phyloP scores from a whole-genome alignment of 352 stramenopile species.

The Globisporangium cylindrosporum region DNA sequence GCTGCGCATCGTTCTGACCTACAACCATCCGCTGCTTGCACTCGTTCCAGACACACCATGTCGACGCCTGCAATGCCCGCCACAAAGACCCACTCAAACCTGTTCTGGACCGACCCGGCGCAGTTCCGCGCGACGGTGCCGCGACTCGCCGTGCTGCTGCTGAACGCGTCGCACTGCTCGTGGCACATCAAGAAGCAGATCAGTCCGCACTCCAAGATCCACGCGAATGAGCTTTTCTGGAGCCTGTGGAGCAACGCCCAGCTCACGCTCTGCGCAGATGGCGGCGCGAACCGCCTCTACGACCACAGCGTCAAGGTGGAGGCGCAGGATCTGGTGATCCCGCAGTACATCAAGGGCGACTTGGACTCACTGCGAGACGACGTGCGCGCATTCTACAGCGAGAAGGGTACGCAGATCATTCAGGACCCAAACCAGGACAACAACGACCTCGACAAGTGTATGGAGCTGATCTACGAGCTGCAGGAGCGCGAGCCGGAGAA shows the following conservation, averaged over 20 bases:
- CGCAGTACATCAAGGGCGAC: slow-evolving; percentile 94
- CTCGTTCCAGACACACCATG: slow-evolving; percentile 5
- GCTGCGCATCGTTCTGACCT: neutral
- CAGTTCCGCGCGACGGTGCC: slow-evolving; percentile 23
- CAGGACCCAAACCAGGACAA: slow-evolving; percentile 86
- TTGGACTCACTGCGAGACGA: slow-evolving; percentile 91
- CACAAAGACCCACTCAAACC: slow-evolving; percentile 42
- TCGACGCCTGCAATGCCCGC: neutral
- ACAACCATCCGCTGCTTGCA: neutral
- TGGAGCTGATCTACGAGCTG: slow-evolving; percentile 60
- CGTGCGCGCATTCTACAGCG: slow-evolving; percentile 85
- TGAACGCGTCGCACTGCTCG: slow-evolving; percentile 47
- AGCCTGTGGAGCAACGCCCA: slow-evolving; percentile 62
- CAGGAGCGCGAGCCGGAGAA: slow-evolving; percentile 20
- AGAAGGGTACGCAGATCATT: slow-evolving; percentile 58
- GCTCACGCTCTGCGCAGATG: slow-evolving; percentile 91
- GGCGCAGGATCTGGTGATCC: slow-evolving; percentile 47
- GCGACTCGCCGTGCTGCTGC: slow-evolving; percentile 56
- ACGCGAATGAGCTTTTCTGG: slow-evolving; percentile 55
- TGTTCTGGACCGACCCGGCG: slow-evolving; percentile 48
- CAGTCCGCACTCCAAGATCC: slow-evolving; percentile 21
- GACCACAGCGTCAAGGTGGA: slow-evolving; percentile 50
- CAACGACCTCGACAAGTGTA: slow-evolving; percentile 95
- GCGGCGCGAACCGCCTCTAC: slow-evolving; percentile 94
- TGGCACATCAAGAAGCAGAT: slow-evolving; percentile 36